phyloP scores from a whole-genome alignment of 2,329 filamentous ascomycete genomes.

The Trichophyton schoenleinii region DNA sequence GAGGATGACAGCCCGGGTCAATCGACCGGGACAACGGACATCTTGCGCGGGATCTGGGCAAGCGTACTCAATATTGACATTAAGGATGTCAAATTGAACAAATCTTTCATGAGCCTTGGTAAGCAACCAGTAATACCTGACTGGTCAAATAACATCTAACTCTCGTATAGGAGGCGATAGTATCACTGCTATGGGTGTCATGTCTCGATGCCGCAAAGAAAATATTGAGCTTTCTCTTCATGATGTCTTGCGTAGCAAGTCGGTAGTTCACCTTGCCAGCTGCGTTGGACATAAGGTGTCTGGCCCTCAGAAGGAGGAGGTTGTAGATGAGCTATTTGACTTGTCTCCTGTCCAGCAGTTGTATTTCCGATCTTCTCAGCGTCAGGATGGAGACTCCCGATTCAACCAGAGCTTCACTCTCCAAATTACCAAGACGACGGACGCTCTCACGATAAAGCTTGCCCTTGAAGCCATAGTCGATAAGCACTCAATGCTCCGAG shows the following conservation, averaged over 20 bases:
- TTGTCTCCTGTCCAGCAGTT: constrained; percentile 18
- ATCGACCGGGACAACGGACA: constrained; percentile 13
- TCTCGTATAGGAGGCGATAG: constrained; percentile 34
- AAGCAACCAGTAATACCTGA: neutral
- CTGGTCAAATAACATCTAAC: neutral
- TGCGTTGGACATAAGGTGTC: constrained; percentile 23
- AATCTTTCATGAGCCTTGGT: constrained; percentile 28
- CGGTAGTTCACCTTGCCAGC: constrained; percentile 28
- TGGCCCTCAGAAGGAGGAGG: constrained; percentile 9
- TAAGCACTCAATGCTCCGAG: constrained; percentile 17
- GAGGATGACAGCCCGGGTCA: constrained; percentile 1
- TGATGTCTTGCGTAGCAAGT: constrained; percentile 37
- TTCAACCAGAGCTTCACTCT: constrained; percentile 19
- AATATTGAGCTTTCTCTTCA: constrained; percentile 36
- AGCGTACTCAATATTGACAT: constrained; percentile 26
- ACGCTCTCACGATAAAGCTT: constrained; percentile 1
- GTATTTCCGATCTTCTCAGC: constrained; percentile 11
- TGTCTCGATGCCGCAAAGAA: constrained; percentile 35
- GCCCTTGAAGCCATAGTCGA: constrained; percentile 12
- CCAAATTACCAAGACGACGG: constrained; percentile 5
- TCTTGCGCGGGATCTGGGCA: constrained; percentile 21
- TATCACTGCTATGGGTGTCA: constrained; percentile 40
- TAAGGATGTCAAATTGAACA: constrained; percentile 23
- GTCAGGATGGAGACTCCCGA: constrained; percentile 5
- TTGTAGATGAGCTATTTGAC: constrained; percentile 12